Evolutionary conservation across 495 filamentous ascomycete species (phyloP), one percentile per base, ranked within the genome.

Genomic region (Acidomyces sp.): DNA sequence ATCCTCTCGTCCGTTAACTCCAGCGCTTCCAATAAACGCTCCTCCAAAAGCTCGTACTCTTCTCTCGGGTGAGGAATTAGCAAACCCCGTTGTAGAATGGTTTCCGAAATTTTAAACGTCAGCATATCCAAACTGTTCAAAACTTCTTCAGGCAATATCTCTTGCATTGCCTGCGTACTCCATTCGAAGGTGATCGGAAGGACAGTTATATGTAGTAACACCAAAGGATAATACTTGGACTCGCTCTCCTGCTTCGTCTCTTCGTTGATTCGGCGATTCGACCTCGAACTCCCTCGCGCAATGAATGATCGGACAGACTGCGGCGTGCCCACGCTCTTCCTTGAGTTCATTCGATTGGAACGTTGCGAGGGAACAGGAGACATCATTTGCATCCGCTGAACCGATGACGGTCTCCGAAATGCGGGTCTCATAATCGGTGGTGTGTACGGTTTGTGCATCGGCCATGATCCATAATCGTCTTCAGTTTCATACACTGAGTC

Each of bases 31-130:
- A 95, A 61, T n/a, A 97, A 63, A 12, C 86, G 69, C 58, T 95
- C 90, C 59, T 97, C 90, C 0, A 97, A 72, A 18, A 93, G 59
- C 53, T 93, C 88, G 53, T 87, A 95, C 48, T 92, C 79, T 43
- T 86, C 84, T 51, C 80, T 74, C 10, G 90, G 90, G 54, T 97
- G 90, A 1, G 84, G 77, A 6, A 97, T 70, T 29, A 97, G 64
- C 12, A 97, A 68, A 0, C 90, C 90, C 1, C 90, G 72, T 49
- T 86, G 80, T 9, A 90, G 62, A 2, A 93, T 75, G 0, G 81
- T 88, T 13, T 84, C 78, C 15, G 75, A 74, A 15, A 80, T 58
- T 41, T 82, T 81, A 27, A 87, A 82, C 50, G 78, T 73, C 3
- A 94, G 60, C 10, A 85, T 59, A 13, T 78, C 69, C 77, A 81